Evolutionary conservation across 352 stramenopile species (phyloP).

Genomic region (Pythium apleroticum): DNA sequence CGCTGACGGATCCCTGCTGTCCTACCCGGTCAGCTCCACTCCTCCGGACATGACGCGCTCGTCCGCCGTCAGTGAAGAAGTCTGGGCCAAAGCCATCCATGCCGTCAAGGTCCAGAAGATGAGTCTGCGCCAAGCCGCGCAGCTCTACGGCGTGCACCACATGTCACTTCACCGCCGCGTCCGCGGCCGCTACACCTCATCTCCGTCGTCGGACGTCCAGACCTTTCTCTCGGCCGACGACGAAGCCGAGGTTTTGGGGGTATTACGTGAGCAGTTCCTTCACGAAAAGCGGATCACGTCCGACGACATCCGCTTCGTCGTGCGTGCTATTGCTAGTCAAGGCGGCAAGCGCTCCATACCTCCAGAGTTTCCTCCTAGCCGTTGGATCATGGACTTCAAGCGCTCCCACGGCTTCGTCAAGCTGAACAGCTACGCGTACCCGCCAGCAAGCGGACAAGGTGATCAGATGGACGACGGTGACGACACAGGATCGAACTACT

Average conservation of each 20-base stretch:
- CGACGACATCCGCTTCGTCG: slow-evolving; percentile 62
- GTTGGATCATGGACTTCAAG: slow-evolving; percentile 62
- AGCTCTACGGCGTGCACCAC: slow-evolving; percentile 67
- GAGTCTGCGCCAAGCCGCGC: slow-evolving; percentile 51
- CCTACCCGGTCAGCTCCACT: neutral
- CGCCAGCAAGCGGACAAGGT: neutral
- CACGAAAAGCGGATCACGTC: slow-evolving; percentile 39
- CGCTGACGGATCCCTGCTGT: neutral
- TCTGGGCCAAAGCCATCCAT: slow-evolving; percentile 67
- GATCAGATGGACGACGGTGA: slow-evolving; percentile 27
- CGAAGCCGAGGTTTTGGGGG: slow-evolving; percentile 45
- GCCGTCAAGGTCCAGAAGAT: slow-evolving; percentile 67
- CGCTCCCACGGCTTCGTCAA: slow-evolving; percentile 38
- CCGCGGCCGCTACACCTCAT: slow-evolving; percentile 31
- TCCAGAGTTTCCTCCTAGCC: slow-evolving; percentile 39
- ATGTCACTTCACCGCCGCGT: slow-evolving; percentile 64
- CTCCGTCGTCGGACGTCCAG: slow-evolving; percentile 17
- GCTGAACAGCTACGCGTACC: slow-evolving; percentile 14
- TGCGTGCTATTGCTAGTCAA: slow-evolving; percentile 50
- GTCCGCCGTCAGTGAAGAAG: slow-evolving; percentile 40
- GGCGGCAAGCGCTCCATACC: slow-evolving; percentile 43
- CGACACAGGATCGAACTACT: slow-evolving; percentile 31
- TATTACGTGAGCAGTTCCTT: slow-evolving; percentile 56
- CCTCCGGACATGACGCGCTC: slow-evolving; percentile 23
- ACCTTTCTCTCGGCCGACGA: slow-evolving; percentile 47